Conservation (phyloP, 495 filamentous ascomycete species). For the Trichoderma erinaceum region DNA sequence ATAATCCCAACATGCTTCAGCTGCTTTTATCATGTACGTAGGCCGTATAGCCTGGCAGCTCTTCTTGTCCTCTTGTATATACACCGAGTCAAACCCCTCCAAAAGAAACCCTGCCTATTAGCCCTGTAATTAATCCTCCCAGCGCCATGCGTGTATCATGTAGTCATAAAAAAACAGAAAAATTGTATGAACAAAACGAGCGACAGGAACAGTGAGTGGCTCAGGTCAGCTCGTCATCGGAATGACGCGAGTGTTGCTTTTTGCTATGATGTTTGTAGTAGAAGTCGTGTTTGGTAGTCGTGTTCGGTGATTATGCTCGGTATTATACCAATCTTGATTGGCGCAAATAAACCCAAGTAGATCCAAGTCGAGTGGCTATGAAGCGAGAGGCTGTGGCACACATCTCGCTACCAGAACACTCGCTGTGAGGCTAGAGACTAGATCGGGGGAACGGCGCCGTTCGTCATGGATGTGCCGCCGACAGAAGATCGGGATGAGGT, state of each 20-base stretch:
- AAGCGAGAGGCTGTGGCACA: no score
- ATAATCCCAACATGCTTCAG: neutral
- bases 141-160: slow-evolving; percentile 13
- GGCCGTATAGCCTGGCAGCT: neutral
- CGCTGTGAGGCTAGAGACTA: neutral
- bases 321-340: neutral
- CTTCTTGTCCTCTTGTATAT: neutral
- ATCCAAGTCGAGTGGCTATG: no score
- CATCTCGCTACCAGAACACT: neutral
- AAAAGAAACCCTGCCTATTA: neutral
- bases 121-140: neutral
- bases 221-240: neutral
- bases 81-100: neutral
- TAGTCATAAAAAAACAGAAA: slow-evolving; percentile 1
- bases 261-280: neutral
- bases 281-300: neutral
- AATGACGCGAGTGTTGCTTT: neutral
- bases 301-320: neutral
- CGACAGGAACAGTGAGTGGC: neutral
- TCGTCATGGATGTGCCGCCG: slow-evolving; percentile 11
- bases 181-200: neutral
- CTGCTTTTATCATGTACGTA: neutral
- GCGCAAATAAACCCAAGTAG: neutral
- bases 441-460: neutral
- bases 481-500: neutral